Evolutionary conservation across 306 rosid genomes (phyloP).

Genomic region (Acmispon strigosus): DNA sequence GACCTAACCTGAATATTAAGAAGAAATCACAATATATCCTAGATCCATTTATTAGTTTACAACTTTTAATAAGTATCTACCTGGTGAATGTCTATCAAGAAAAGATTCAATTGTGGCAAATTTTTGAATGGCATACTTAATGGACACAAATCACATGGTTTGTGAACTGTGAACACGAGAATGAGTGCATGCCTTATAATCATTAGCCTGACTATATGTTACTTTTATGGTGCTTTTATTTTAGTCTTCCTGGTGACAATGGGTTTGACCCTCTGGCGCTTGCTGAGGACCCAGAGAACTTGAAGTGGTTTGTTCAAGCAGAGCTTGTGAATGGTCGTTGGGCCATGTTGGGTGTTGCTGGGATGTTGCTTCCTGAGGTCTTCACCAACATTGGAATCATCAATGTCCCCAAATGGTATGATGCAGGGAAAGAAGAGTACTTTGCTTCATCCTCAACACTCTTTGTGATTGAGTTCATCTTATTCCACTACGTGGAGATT

Average conservation of each 20-base stretch:
- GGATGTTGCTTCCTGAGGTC: slow-evolving; percentile 93
- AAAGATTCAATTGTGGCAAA: too few species aligned
- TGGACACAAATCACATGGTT: too few species aligned
- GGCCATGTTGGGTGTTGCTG: slow-evolving; percentile 98
- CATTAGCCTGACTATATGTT: too few species aligned
- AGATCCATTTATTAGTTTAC: too few species aligned
- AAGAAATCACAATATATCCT: too few species aligned
- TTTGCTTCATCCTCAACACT: slow-evolving; percentile 94
- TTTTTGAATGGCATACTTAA: too few species aligned
- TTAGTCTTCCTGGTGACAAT: slow-evolving; percentile 94
- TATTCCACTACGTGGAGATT: slow-evolving; percentile 95
- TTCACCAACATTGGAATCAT: slow-evolving; percentile 71
- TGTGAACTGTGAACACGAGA: neutral
- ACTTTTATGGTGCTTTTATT: too few species aligned
- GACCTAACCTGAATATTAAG: too few species aligned
- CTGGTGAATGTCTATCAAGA: too few species aligned
- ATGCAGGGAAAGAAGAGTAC: slow-evolving; percentile 85
- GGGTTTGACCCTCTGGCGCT: slow-evolving; percentile 93
- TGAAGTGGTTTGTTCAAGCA: slow-evolving; percentile 84
- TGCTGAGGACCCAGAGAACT: slow-evolving; percentile 97
- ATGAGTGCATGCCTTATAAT: neutral
- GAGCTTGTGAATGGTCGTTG: slow-evolving; percentile 89
- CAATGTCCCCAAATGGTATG: slow-evolving; percentile 83
- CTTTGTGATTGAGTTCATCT: slow-evolving; percentile 91
- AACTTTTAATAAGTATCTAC: too few species aligned